Evolutionary conservation across 345 rosid species (phyloP), one percentile per base, ranked within the genome.

Genomic region (Boechera divaricarpa): DNA sequence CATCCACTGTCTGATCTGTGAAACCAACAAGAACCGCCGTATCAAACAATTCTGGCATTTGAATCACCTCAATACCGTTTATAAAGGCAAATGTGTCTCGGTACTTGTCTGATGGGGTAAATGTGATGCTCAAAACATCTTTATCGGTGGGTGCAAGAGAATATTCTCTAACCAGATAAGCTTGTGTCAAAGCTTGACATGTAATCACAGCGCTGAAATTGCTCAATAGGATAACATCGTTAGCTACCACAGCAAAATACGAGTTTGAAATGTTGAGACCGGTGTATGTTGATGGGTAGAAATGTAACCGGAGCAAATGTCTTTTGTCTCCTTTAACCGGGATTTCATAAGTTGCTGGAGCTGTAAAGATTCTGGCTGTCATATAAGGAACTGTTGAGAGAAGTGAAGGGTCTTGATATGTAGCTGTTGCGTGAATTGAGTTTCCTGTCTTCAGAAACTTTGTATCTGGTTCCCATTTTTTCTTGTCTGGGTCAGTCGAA

Each of bases 171-270:
- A 92, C 33, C 6, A 95, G 78, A 64, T 83, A 92, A 51, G 96
- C 90, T 29, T 86, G 90, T 4, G 94, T 82, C 3, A 87, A 71
- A 16, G 98, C 92, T 48, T 86, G 84, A 54, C 94, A 88, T 3
- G 97, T 89, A 41, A 86, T 81, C 1, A 83, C 26, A 2, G 92
- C 90, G 31, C 97, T 95, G 52, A 92, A 95, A 80, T 92, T 92
- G 74, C 73, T 83, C 74, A 92, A 21, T 4, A 92, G 82, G 32
- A 82, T 81, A 52, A 91, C 66, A 8, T 83, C 86, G 6, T 69
- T 82, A 0, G 93, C 88, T 2, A 31, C 56, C 42, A 86, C 93
- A 0, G 85, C 76, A 82, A 95, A 89, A 77, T 81, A 95, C 0
- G 96, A 86, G 21, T 85, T 70, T 3, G 83, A 49, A 48, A 89